These are phyloP conservation scores for Adansonia madagascariensis DNA, from an alignment of 441 rosid species.

Conservation along the genomic window DNA sequence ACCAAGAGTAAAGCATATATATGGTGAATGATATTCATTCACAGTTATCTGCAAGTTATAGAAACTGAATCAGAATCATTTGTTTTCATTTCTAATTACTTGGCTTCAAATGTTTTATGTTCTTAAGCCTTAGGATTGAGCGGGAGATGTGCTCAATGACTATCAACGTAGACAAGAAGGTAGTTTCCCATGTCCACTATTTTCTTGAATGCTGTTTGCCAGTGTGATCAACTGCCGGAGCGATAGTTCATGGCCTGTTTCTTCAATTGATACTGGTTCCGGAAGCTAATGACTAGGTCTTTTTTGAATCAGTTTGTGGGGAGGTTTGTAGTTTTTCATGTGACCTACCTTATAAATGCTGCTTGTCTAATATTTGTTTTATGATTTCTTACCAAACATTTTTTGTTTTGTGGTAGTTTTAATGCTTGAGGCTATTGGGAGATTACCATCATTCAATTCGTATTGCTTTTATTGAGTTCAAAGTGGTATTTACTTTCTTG, in stretches of 20 bases:
- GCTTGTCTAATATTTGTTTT: constrained; percentile 17
- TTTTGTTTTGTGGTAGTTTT: constrained; percentile 54
- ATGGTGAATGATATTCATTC: neutral
- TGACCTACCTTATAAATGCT: neutral
- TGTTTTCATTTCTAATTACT: constrained; percentile 16
- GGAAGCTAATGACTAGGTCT: constrained; percentile 72
- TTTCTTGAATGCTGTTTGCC: neutral
- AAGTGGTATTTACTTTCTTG: constrained; percentile 50
- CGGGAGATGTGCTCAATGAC: constrained; percentile 97
- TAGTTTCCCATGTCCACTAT: constrained; percentile 29
- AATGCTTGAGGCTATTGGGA: constrained; percentile 87
- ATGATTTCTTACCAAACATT: constrained; percentile 20
- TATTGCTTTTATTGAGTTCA: constrained; percentile 90
- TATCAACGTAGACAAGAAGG: constrained; percentile 92
- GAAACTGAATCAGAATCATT: neutral
- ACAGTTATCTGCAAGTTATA: neutral
- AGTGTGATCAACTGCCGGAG: neutral
- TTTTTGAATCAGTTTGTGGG: constrained; percentile 86
- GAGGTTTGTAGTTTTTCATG: constrained; percentile 58
- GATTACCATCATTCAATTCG: constrained; percentile 89
- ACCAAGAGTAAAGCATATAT: constrained; percentile 63
- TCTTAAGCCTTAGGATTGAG: constrained; percentile 81
- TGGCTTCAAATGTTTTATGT: constrained; percentile 26
- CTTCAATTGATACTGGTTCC: constrained; percentile 57
- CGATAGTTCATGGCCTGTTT: constrained; percentile 23